Evolutionary conservation across 2,329 filamentous ascomycete species (phyloP).

Genomic region (Myriosclerotinia duriaeana): DNA sequence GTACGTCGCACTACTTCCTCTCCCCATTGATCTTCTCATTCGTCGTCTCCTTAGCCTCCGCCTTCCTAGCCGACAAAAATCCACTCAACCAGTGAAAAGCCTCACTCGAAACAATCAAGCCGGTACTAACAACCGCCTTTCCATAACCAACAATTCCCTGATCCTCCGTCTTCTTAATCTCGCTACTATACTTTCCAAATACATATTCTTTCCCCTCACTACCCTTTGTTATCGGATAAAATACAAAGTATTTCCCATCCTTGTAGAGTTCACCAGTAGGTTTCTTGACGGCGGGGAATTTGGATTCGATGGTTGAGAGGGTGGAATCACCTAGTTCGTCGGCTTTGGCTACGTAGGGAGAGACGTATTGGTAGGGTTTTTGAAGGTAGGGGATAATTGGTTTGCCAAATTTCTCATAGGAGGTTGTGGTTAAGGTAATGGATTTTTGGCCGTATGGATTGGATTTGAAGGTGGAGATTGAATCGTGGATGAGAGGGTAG

Average conservation of each 20-base stretch:
- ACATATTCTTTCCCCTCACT: conserved; percentile 62
- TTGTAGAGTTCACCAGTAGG: conserved; percentile 68
- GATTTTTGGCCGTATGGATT: conserved; percentile 84
- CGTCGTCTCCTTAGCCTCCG: conserved; percentile 55
- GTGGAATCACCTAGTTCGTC: conserved; percentile 74
- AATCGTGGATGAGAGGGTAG: conserved; percentile 80
- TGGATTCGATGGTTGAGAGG: conserved; percentile 67
- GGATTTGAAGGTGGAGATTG: conserved; percentile 73
- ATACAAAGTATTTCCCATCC: conserved; percentile 60
- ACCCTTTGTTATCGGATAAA: conserved; percentile 62
- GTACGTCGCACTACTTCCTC: not conserved
- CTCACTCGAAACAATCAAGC: conserved; percentile 65
- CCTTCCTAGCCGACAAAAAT: conserved; percentile 61
- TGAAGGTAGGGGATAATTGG: conserved; percentile 76
- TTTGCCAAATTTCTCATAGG: conserved; percentile 56
- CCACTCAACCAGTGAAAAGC: conserved; percentile 60
- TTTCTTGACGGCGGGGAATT: conserved; percentile 73
- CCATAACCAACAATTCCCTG: conserved; percentile 64
- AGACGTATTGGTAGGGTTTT: conserved; percentile 77
- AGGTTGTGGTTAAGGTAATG: conserved; percentile 46
- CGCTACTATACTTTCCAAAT: conserved; percentile 54
- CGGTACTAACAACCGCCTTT: conserved; percentile 69
- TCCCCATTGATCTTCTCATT: conserved; percentile 47
- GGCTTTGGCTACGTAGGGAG: conserved; percentile 80
- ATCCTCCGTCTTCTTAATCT: conserved; percentile 63